Evolutionary conservation across 108 stramenopile species (phyloP).

Genomic region (Cyclotella baltica): DNA sequence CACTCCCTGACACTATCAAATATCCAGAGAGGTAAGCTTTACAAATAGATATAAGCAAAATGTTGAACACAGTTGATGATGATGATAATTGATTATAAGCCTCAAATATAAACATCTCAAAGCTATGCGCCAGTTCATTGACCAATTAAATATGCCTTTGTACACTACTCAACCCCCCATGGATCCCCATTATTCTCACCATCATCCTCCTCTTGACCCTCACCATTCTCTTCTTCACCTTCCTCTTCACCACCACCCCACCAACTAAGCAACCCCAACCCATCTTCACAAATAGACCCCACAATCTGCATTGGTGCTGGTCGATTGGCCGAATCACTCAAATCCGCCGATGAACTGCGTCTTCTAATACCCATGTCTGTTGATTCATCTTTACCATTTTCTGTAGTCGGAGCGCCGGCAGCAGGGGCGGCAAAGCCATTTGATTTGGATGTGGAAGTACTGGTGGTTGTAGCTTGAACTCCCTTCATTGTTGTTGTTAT

Average conservation of each 20-base stretch:
- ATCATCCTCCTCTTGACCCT: background rate
- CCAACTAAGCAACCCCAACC: conserved; percentile 83
- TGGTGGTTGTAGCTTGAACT: conserved; percentile 77
- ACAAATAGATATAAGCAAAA: no score
- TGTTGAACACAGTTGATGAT: no score
- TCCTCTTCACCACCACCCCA: conserved; percentile 71
- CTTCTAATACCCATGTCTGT: conserved; percentile 58
- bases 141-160: no score
- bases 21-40: no score
- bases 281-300: conserved; percentile 90
- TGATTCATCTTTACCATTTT: conserved; percentile 12
- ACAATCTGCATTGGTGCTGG: conserved; percentile 85
- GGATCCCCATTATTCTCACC: conserved; percentile 14
- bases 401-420: conserved; percentile 43
- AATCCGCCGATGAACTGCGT: conserved; percentile 78
- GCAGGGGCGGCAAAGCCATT: background rate
- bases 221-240: conserved; percentile 58
- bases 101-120: no score
- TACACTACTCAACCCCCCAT: no score
- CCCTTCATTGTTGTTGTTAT: conserved; percentile 89
- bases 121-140: no score
- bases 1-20: no score
- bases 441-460: conserved; percentile 52
- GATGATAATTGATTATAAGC: no score
- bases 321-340: conserved; percentile 59